A percentile compares a stretch with the other conserved stretches of the same genome.
These are phyloP conservation scores for Saraca asoca DNA, from an alignment of 331 rosid genomes.

Conservation along the genomic window DNA sequence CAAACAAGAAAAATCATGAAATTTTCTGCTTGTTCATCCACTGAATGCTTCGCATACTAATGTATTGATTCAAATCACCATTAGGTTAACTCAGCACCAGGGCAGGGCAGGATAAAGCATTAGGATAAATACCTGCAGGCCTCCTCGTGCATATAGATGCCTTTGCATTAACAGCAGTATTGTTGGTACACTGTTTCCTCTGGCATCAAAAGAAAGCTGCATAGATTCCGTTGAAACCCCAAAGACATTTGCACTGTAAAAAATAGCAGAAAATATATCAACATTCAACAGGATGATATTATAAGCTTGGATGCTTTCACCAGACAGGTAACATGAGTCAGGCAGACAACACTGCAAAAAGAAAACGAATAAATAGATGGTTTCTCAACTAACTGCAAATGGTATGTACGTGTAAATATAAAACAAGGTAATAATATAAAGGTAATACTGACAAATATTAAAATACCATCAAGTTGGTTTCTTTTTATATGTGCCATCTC, in stretches of 20 bases:
- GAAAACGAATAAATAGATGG: conserved; percentile 8
- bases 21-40: conserved; percentile 4
- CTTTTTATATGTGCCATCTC: not conserved
- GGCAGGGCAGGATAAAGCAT: conserved; percentile 23
- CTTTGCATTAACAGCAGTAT: conserved; percentile 89
- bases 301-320: conserved; percentile 18
- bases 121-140: conserved; percentile 65
- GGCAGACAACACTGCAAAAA: conserved; percentile 8
- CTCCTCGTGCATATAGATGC: conserved; percentile 78
- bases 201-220: conserved; percentile 96
- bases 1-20: not conserved
- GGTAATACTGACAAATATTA: not conserved
- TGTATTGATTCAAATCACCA: conserved; percentile 14
- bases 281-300: conserved; percentile 33
- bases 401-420: not conserved
- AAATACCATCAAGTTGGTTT: conserved; percentile 1
- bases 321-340: conserved; percentile 5
- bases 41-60: conserved; percentile 1
- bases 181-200: conserved; percentile 96
- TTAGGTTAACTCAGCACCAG: conserved; percentile 11
- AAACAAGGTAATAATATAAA: not conserved
- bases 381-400: conserved; percentile 1
- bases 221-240: conserved; percentile 98
- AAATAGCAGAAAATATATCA: conserved; percentile 36
- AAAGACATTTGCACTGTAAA: conserved; percentile 79